Evolutionary conservation across 2,329 filamentous ascomycete genomes (phyloP), one percentile per base, ranked within the genome.

Genomic region (Remersonia thermophila): DNA sequence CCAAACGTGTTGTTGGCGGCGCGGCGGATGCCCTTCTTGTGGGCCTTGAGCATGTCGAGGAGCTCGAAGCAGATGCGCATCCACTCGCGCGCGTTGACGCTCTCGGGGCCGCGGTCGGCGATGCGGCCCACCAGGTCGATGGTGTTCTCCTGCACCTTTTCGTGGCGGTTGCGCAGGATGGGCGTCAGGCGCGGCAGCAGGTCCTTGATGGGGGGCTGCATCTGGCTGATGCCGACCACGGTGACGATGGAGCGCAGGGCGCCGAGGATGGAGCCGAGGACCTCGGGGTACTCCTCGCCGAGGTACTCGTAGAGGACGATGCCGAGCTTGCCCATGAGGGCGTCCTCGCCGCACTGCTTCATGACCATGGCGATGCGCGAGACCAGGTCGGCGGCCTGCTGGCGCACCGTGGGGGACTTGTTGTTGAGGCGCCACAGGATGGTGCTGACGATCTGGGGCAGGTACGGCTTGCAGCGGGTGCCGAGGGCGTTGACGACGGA

Each of bases 11-110:
- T 98, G 73, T 98, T 98, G 50, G 91, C 93, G 15, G 91, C 91
- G 59, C 91, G 81, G 47, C 91, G 83, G 49, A 98, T 98, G 47
- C 91, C 93, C 71, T 98, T 98, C 65, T 98, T 98, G 69, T 98
- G 91, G 6, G 91, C 91, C 63, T 98, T 98, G 52, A 98, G 74
- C 91, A 98, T 98, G 62, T 98, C 91, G 20, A 98, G 76, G 36
- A 98, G 69, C 65, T 98, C 91, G 60, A 98, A 98, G 64, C 91
- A 98, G 57, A 98, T 98, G 56, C 91, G 80, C 93, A 98, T 98
- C 91, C 91, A 98, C 61, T 98, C 91, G 53, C 91, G 77, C 11
- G 91, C 87, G 55, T 94, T 94, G 55, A 98, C 91, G 45, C 83
- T 89, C 60, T 98, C 91, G 1, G 91, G 87, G 1, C 91, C 93